Evolutionary conservation across 129 eudicot species (phyloP).

Genomic region (Rutidosis leptorrhynchoides): DNA sequence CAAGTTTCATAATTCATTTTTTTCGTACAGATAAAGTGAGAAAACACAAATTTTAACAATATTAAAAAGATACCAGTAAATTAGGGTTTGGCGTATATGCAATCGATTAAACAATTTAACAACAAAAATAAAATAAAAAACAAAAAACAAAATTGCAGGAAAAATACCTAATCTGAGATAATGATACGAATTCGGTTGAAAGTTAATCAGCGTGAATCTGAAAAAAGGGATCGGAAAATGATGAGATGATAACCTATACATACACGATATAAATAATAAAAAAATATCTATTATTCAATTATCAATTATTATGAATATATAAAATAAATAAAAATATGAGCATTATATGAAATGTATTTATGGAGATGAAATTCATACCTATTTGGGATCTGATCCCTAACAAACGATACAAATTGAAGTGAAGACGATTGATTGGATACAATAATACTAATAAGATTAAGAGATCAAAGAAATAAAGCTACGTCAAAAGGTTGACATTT

Average conservation of each 20-base stretch:
- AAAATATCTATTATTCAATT: no score
- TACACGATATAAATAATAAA: conserved; percentile 9
- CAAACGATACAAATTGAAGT: conserved; percentile 17
- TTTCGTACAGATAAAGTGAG: background rate
- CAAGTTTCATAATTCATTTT: background rate
- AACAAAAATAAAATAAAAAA: background rate
- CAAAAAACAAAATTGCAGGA: background rate
- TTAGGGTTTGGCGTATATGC: background rate
- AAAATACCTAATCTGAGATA: conserved; percentile 23
- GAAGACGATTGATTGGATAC: conserved; percentile 33
- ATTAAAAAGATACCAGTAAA: background rate
- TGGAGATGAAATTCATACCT: conserved; percentile 20
- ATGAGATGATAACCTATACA: conserved; percentile 16
- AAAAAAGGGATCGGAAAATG: conserved; percentile 2
- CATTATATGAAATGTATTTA: background rate
- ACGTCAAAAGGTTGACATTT: conserved; percentile 44
- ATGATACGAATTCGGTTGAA: conserved; percentile 13
- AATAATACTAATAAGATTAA: no score
- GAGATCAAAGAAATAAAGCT: conserved; percentile 32
- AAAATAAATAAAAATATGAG: background rate
- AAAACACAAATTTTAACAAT: background rate
- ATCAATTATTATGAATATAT: background rate
- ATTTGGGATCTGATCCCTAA: conserved; percentile 35
- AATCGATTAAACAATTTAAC: conserved; percentile 1
- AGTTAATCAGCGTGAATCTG: conserved; percentile 25